Conservation (phyloP, 202 grass and related monocot genomes). For the Schoenoplectus triqueter region DNA sequence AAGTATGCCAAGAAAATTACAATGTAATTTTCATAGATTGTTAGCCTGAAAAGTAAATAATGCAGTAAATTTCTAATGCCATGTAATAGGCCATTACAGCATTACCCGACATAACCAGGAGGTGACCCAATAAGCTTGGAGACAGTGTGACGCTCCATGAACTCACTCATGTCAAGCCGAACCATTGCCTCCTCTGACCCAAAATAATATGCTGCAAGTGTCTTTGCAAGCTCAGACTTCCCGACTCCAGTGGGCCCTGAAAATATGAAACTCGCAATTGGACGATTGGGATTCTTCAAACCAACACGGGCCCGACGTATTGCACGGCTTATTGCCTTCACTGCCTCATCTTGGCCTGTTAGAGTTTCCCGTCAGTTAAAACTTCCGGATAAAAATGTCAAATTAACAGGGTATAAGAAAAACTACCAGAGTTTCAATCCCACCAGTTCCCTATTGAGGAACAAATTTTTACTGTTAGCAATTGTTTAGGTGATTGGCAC, state of each 20-base stretch:
- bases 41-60: background rate
- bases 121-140: slow-evolving; percentile 90
- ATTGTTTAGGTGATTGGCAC: background rate
- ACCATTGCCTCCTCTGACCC: slow-evolving; percentile 88
- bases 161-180: slow-evolving; percentile 90
- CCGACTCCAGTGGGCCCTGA: slow-evolving; percentile 86
- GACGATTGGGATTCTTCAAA: slow-evolving; percentile 80
- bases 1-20: no score
- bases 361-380: slow-evolving; percentile 10
- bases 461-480: background rate
- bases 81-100: background rate
- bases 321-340: slow-evolving; percentile 79
- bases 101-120: slow-evolving; percentile 76
- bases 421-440: background rate
- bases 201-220: slow-evolving; percentile 79
- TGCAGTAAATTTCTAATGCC: background rate
- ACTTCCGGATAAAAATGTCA: background rate
- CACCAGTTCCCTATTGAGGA: background rate
- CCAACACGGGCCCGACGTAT: slow-evolving; percentile 78
- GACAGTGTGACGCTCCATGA: slow-evolving; percentile 87
- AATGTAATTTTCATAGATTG: background rate
- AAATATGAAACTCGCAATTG: slow-evolving; percentile 87
- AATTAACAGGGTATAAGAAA: background rate
- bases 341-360: slow-evolving; percentile 80
- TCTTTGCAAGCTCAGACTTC: slow-evolving; percentile 86